Evolutionary conservation across 768 basidiomycete species (phyloP), one percentile per base, ranked within the genome.

Genomic region (Lepiota venenata): DNA sequence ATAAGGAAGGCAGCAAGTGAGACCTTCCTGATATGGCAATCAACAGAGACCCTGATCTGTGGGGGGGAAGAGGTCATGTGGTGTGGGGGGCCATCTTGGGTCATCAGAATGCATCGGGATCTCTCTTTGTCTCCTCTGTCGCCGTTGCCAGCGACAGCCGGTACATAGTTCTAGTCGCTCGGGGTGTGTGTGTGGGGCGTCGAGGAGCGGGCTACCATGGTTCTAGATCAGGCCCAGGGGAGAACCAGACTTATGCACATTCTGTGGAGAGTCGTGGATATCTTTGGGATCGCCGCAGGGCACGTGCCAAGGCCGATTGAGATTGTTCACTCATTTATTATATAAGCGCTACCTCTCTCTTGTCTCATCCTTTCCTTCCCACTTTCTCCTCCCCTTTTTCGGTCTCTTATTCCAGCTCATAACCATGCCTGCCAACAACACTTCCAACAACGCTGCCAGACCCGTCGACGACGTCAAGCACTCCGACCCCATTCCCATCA

Each of bases 401-500:
- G 58, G 57, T 55, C 36, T 43, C 56, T 55, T 44, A 54, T 38
- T 50, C 56, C 51, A 49, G 43, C 57, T 32, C 9, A 49, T 55
- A 50, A 58, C 55, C 39, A 75, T 73, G 71, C 65, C 72, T 53
- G 61, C 66, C 44, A 69, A 60, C 61, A 67, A 64, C 60, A 68
- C 69, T 46, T 67, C 68, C 59, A 64, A 25, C 25, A 25, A 25
- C 25, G 2, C 59, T 60, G 40, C 61, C 41, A 55, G 14, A 38
- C 47, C 53, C 16, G 29, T 12, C 32, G 58, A 68, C 52, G 65
- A 64, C 44, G 51, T 62, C 49, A 78, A 74, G 37, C 86, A 73
- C 66, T 82, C 87, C 18, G 76, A 79, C 41, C 88, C 88, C 47
- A 90, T 91, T 63, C 76, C 84, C 52, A 83, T 87, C 62, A 65